These are phyloP conservation scores for Anisodus tanguticus DNA, from an alignment of 257 asterid genomes.

Conservation along the genomic window DNA sequence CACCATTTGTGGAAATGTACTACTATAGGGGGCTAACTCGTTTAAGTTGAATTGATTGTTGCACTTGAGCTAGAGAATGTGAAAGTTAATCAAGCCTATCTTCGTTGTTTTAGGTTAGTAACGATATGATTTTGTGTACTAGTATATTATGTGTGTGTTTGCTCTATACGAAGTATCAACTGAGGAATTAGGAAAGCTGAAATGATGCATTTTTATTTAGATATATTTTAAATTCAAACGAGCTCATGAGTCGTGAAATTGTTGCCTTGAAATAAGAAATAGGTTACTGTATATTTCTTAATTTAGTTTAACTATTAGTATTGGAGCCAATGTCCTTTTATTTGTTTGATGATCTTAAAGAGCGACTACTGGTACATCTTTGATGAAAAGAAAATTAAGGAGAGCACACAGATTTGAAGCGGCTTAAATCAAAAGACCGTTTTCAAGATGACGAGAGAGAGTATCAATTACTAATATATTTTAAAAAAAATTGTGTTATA, in stretches of 20 bases:
- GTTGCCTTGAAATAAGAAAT: neutral
- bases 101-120: too few relatives aligned
- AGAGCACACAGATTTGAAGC: neutral
- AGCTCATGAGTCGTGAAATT: neutral
- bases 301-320: neutral
- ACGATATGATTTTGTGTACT: too few relatives aligned
- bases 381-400: neutral
- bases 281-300: neutral
- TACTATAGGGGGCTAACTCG: neutral
- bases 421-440: neutral
- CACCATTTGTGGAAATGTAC: neutral
- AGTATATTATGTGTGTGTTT: neutral
- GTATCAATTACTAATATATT: neutral
- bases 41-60: neutral
- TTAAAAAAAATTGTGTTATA: neutral
- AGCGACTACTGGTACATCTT: neutral
- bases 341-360: neutral
- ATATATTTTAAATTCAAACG: neutral
- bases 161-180: neutral
- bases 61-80: slow-evolving; percentile 19
- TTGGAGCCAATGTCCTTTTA: neutral
- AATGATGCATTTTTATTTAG: neutral
- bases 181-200: neutral
- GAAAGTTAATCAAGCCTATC: neutral
- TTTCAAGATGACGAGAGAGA: neutral